A percentile compares a stretch with the other conserved stretches of the same genome.
phyloP scores from a whole-genome alignment of 768 basidiomycete genomes.

The Epithele typhae region DNA sequence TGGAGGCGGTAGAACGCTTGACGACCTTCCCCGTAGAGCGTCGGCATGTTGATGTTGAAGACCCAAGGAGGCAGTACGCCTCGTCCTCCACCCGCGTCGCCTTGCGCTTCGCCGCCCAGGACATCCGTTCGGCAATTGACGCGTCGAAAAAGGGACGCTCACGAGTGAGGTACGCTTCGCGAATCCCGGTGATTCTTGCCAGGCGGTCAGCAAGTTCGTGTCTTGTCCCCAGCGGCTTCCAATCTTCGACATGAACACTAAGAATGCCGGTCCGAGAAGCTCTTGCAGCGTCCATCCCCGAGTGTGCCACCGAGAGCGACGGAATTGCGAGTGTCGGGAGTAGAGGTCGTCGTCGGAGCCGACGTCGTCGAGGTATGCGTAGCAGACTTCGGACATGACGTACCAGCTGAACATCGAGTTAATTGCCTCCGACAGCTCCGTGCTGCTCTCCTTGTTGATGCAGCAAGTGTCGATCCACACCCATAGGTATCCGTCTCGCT shows the following conservation, averaged over 20 bases:
- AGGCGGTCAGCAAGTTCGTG: not conserved
- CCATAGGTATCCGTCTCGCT: not conserved
- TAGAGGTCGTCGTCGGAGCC: not conserved
- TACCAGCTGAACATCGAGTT: not conserved
- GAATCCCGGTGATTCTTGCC: not conserved
- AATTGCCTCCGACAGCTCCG: not conserved
- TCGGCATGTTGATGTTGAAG: not conserved
- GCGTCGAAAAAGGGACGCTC: not conserved
- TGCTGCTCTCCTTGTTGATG: not conserved
- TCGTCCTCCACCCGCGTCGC: not conserved
- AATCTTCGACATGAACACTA: not conserved
- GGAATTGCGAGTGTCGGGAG: not conserved
- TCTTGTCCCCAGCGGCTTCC: not conserved
- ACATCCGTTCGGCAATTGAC: not conserved
- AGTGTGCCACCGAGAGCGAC: not conserved
- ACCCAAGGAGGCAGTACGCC: not conserved
- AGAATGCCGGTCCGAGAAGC: not conserved
- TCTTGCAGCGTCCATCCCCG: constrained; percentile 3
- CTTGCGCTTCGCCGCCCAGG: not conserved
- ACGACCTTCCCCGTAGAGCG: not conserved
- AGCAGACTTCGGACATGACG: not conserved
- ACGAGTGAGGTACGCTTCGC: not conserved
- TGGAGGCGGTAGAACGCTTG: not conserved
- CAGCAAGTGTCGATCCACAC: constrained; percentile 1
- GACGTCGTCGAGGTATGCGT: constrained; percentile 1